A percentile compares a stretch with the other conserved stretches of the same genome.
These are phyloP conservation scores for Brasilioporus rufonigricans DNA, from an alignment of 768 basidiomycete species.

Conservation along the genomic window DNA sequence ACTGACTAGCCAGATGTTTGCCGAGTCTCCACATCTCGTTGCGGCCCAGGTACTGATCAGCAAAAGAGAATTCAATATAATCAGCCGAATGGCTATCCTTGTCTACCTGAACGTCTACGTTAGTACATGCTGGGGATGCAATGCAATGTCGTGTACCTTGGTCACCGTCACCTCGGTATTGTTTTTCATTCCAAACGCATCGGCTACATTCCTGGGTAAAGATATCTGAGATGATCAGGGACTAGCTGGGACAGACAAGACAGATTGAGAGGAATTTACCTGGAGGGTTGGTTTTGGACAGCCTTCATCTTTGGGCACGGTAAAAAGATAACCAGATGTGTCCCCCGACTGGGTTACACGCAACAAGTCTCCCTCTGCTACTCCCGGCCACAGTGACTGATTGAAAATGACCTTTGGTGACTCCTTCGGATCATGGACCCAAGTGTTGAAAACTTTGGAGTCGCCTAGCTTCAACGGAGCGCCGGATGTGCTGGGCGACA, in stretches of 20 bases:
- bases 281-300: conserved; percentile 63
- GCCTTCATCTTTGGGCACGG: conserved; percentile 63
- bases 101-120: conserved; percentile 53
- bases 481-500: conserved; percentile 29
- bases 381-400: conserved; percentile 74
- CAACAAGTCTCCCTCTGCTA: conserved; percentile 72
- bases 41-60: conserved; percentile 92
- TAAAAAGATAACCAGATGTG: conserved; percentile 55
- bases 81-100: conserved; percentile 60
- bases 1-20: conserved; percentile 76
- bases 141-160: conserved; percentile 45
- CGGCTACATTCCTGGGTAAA: conserved; percentile 68
- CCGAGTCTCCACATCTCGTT: conserved; percentile 96
- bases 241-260: neutral
- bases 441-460: conserved; percentile 58
- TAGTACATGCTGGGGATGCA: conserved; percentile 8
- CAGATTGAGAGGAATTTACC: conserved; percentile 32
- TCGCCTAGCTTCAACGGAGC: conserved; percentile 60
- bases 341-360: conserved; percentile 49
- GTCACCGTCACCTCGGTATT: conserved; percentile 69
- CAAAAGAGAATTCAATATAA: conserved; percentile 87
- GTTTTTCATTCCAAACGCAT: conserved; percentile 67
- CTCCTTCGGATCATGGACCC: conserved; percentile 74
- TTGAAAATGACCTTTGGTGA: conserved; percentile 63
- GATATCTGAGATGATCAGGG: conserved; percentile 53